Percentiles rank a stretch among this genome's conserved stretches.
phyloP scores from a whole-genome alignment of 2,329 filamentous ascomycete species.

The Ascochyta viciae-villosae region DNA sequence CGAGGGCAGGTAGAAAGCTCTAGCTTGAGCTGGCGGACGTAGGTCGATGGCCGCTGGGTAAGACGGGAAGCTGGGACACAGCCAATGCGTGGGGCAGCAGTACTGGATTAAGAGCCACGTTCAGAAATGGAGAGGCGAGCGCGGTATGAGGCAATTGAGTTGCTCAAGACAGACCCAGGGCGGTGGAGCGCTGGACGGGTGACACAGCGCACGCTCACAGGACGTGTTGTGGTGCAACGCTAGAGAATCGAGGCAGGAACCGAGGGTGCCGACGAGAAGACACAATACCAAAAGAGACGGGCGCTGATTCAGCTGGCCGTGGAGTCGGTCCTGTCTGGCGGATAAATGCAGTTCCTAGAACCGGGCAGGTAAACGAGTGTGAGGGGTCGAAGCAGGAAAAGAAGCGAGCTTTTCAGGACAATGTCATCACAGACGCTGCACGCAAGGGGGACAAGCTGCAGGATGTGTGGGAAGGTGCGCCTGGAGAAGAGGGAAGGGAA shows the following conservation, averaged over 20 bases:
- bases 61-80: constrained; percentile 16
- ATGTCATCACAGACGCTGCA: constrained; percentile 26
- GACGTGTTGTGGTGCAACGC: constrained; percentile 35
- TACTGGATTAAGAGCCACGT: constrained; percentile 17
- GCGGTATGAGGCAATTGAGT: constrained; percentile 20
- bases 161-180: constrained; percentile 25
- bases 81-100: constrained; percentile 13
- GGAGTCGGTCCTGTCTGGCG: constrained; percentile 9
- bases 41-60: constrained; percentile 4
- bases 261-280: constrained; percentile 20
- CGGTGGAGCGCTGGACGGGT: constrained; percentile 33
- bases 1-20: constrained; percentile 16
- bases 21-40: constrained; percentile 14
- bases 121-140: constrained; percentile 23
- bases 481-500: constrained; percentile 19
- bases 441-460: constrained; percentile 30
- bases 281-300: constrained; percentile 19
- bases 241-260: constrained; percentile 38
- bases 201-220: constrained; percentile 38
- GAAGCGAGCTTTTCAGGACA: constrained; percentile 19
- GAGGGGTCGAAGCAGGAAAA: constrained; percentile 26
- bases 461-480: constrained; percentile 24
- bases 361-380: constrained; percentile 37
- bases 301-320: constrained; percentile 20
- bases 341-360: constrained; percentile 8